phyloP scores from a whole-genome alignment of 2,329 filamentous ascomycete species.

The Xylaria sp. region DNA sequence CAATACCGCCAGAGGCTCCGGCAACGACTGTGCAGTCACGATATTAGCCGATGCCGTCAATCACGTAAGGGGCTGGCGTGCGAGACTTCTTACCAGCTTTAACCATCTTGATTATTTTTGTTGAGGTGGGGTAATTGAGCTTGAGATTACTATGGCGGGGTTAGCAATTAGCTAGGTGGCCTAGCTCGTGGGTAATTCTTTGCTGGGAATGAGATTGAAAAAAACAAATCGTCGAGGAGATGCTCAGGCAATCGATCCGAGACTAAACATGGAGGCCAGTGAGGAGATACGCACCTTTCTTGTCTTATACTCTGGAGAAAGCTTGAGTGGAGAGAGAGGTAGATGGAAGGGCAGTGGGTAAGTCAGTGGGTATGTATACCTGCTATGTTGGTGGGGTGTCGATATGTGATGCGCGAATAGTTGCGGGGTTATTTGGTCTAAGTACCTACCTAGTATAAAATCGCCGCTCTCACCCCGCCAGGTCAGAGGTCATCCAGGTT shows the following conservation, averaged over 20 bases:
- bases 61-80: not conserved
- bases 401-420: slow-evolving; percentile 10
- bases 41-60: slow-evolving; percentile 14
- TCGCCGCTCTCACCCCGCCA: slow-evolving; percentile 22
- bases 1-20: slow-evolving; percentile 97
- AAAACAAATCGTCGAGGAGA: not conserved
- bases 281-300: slow-evolving; percentile 24
- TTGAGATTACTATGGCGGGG: slow-evolving; percentile 31
- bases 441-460: too few relatives aligned
- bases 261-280: not conserved
- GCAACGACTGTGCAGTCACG: slow-evolving; percentile 73
- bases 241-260: not conserved
- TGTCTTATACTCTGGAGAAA: slow-evolving; percentile 22
- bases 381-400: not conserved
- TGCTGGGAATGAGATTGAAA: not conserved
- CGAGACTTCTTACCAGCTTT: slow-evolving; percentile 63
- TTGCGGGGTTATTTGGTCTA: slow-evolving; percentile 16
- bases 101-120: slow-evolving; percentile 59
- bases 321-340: slow-evolving; percentile 11
- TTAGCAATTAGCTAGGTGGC: slow-evolving; percentile 13
- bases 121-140: slow-evolving; percentile 42
- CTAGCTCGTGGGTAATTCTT: not conserved
- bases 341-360: not conserved
- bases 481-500: not conserved
- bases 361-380: not conserved